Base-by-base conservation (phyloP, 2,329 filamentous ascomycete genomes). In the Parastagonospora avenae region DNA sequence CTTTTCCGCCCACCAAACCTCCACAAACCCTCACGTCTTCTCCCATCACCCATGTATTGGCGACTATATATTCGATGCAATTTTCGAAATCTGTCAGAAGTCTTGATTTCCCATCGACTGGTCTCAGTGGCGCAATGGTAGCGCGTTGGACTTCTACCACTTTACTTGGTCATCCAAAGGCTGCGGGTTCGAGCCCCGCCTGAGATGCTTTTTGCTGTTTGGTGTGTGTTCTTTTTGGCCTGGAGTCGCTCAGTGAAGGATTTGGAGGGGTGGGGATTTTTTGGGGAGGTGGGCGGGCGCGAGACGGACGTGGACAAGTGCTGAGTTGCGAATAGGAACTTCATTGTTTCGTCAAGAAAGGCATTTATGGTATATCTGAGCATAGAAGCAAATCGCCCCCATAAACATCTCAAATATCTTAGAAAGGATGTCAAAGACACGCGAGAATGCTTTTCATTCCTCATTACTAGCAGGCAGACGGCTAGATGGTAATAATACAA, bases 121-220 rank as follows among this genome's bases (percentile, higher is more conserved):
- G 63, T 62, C 63, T 63, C 62, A 57, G 61, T 67, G 64, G 64
- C 64, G 64, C 64, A 67, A 67, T 67, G 64, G 64, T 67, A 67
- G 64, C 64, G 64, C 64, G 64, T 66, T 66, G 63, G 64, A 67
- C 64, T 67, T 67, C 63, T 67, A 67, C 54, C 48, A 30, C 37
- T 16, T 36, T 38, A 10, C 38, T n/a, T 46, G 27, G 37, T 16
- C 29, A 67, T 67, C 64, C 63, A 66, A 66, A 67, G 64, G 64
- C 62, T 67, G 64, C 60, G 64, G 64, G 64, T 67, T 67, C 64
- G 64, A 67, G 64, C 63, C 64, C 64, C 64, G 60, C 64, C 61
- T 57, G 63, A 63, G 63, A 62, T 67, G 64, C 61, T 66, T 60
- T 57, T 59, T 39, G 37, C 19, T 19, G 8, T 8, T 5, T 7